Base-by-base conservation (phyloP, 371 early-diverging fungal genomes). In the Paraphysoderma sedebokerense region DNA sequence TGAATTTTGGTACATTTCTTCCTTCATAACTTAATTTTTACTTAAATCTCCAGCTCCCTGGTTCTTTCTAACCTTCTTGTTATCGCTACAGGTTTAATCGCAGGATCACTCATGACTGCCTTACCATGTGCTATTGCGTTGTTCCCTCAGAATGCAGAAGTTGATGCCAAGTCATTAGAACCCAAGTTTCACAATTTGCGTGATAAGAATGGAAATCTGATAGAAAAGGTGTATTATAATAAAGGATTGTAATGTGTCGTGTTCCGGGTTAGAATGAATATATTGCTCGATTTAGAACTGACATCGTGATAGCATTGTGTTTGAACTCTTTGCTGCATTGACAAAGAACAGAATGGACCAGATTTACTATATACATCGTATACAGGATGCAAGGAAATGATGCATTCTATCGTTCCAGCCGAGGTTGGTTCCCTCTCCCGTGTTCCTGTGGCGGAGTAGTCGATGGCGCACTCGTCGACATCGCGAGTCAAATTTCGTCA, bases 51-150 rank as follows among this genome's bases (percentile, higher is more conserved):
- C 37, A 17, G n/a, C 23, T 1, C 36, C 27, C 2, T 27, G 27
- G 17, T 5, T n/a, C 36, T 28, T 46, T 8, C 34, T 47, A 15
- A 32, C 45, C 33, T n/a, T n/a, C 47, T 15, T 38, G 13, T 7
- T 20, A 15, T n/a, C n/a, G n/a, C 13, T 42, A 15, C 20, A 66
- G 68, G 61, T 28, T 58, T 77, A 28, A 76, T 86, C 42, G 68
- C 79, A 1, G 50, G 72, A 13, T 77, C 75, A 17, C 60, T 84
- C 47, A 64, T 81, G 68, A 78, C 75, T 5, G 83, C 85, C 1
- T 54, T 86, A 29, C 87, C 87, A 0, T 67, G 74, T 41, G 83
- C 87, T 0, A 79, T 86, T 48, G 87, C 84, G 3, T 61, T 82
- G 3, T 85, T 81, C 61, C 87, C 85, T n/a, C 85, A 86, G 53